Evolutionary conservation across 331 rosid species (phyloP), one percentile per base, ranked within the genome.

Genomic region (Acacia pycnantha): DNA sequence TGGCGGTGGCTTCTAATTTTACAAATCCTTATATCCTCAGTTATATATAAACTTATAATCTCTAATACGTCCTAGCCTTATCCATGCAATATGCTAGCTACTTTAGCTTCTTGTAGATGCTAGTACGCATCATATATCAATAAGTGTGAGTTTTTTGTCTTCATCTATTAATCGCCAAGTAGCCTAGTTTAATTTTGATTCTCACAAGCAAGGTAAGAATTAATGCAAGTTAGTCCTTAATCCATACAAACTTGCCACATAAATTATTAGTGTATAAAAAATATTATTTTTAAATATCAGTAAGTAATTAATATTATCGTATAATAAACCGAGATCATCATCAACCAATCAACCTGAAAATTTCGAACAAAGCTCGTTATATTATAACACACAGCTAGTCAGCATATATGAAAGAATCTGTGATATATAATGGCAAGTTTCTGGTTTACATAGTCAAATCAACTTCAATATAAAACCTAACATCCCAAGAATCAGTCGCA

Each of bases 1-100:
- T 8, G 88, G 83, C 5, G 86, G 79, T 11, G 82, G 88, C 1
- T 73, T 76, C 68, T 88, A 64, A 85, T 43, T 14, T 67, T 22
- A 33, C 18, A 71, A 62, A 3, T 14, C 31, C 41, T 37, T 37
- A 37, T 19, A 12, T 6, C 26, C 14, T 8, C 8, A 54, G 24
- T 54, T 22, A n/a, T 22, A n/a, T 56, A 2, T 56, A n/a, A 56
- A 7, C 64, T 4, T 21, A 19, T 68, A 22, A 43, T 4, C 31
- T 47, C 33, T 22, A 5, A 37, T 68, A 68, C 12, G 73, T 70
- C 5, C 14, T 72, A 67, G 73, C 24, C 6, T 44, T 71, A 48
- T 40, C 75, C 71, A 65, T 79, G 78, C 50, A 68, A 10, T 56
- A 77, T 9, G 44, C 21, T 72, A 81, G 44, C 21, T 59, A 78